phyloP scores from a whole-genome alignment of 768 basidiomycete species.

The Paxillus rubicundulus region DNA sequence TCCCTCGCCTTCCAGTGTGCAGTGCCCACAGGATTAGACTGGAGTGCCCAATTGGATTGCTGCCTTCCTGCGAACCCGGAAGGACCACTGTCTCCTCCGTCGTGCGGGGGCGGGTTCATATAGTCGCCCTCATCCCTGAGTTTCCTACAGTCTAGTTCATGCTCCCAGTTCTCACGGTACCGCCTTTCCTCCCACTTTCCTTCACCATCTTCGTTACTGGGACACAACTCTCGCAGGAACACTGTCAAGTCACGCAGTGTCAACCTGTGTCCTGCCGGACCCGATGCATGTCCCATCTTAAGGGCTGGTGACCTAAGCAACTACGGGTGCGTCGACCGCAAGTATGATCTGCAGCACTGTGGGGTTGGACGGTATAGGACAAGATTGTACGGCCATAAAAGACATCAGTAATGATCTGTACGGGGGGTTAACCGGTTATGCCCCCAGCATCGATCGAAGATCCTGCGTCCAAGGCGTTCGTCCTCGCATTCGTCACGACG shows the following conservation, averaged over 20 bases:
- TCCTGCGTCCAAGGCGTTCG: constrained; percentile 4
- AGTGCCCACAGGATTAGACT: constrained; percentile 21
- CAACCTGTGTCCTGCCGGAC: constrained; percentile 49
- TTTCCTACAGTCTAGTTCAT: constrained; percentile 37
- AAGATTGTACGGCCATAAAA: constrained; percentile 68
- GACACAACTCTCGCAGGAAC: constrained; percentile 25
- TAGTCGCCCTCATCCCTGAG: constrained; percentile 45
- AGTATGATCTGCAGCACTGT: constrained; percentile 64
- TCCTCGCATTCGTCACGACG: background rate
- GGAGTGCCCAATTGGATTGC: background rate
- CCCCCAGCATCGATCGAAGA: constrained; percentile 12
- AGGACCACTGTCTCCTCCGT: background rate
- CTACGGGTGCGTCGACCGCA: constrained; percentile 64
- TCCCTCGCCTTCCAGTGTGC: background rate
- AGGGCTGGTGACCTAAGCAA: constrained; percentile 39
- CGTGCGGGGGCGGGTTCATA: constrained; percentile 42
- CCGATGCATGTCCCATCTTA: constrained; percentile 56
- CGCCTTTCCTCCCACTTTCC: constrained; percentile 26
- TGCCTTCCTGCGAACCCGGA: constrained; percentile 15
- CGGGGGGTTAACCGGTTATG: constrained; percentile 15
- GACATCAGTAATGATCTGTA: constrained; percentile 19
- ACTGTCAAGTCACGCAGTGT: constrained; percentile 35
- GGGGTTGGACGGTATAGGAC: constrained; percentile 65
- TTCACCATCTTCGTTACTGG: constrained; percentile 35
- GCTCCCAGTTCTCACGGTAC: constrained; percentile 9